Conservation (phyloP, 75 land plant species). For the Sequoia sempervirens region DNA sequence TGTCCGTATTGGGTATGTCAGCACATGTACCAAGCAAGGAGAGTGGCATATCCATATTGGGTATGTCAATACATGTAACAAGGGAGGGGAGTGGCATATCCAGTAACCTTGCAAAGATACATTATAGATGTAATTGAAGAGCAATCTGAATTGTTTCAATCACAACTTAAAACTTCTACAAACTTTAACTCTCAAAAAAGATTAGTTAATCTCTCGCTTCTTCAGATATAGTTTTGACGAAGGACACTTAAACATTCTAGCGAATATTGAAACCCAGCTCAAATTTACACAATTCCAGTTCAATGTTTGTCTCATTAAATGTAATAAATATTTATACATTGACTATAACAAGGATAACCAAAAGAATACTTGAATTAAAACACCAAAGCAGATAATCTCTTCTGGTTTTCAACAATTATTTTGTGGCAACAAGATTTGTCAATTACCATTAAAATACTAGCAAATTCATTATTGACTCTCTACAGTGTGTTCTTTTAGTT, state of each 20-base stretch:
- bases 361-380: background rate
- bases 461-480: background rate
- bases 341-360: background rate
- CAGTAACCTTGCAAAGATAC: too few species aligned
- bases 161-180: background rate
- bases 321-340: background rate
- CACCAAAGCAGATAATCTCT: background rate
- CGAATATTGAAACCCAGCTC: background rate
- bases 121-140: too few species aligned
- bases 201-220: background rate
- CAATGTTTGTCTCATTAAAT: background rate
- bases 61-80: too few species aligned
- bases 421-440: background rate
- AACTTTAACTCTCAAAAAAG: background rate
- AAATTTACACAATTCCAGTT: background rate
- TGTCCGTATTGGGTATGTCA: too few species aligned
- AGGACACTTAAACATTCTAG: background rate
- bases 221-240: background rate
- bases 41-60: too few species aligned
- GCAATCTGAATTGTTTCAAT: background rate
- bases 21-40: too few species aligned
- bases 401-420: background rate
- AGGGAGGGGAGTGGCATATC: too few species aligned
- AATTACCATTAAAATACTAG: background rate
- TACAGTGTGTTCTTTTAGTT: background rate